Evolutionary conservation across 805 yeast species (phyloP), one percentile per base, ranked within the genome.

Genomic region (Kodamaea leandrae): DNA sequence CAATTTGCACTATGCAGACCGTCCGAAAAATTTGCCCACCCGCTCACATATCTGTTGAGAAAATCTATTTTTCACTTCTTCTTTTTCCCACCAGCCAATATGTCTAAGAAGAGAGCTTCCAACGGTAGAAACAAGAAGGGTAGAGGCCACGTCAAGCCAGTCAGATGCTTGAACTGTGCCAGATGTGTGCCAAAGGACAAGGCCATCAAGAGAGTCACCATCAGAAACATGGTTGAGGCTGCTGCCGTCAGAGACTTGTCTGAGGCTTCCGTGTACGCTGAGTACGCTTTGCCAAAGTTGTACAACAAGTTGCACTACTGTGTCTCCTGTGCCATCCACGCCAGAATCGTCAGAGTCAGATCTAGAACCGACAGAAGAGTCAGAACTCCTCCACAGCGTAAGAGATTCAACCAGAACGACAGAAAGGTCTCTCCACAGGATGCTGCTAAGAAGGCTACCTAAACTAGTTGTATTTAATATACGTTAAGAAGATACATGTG

Each of bases 81-180:
- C 26, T 30, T 30, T 23, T 34, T 24, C 27, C 19, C 37, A 45
- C 16, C 43, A 60, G 60, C 50, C 74, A 82, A 74, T 57, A 93
- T 93, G 99, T 98, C 99, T 78, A 93, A 93, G 88, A 93, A 93
- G 98, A 91, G 99, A 90, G 89, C 98, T 77, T 89, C 97, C 93
- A 89, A 90, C 97, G 99, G 99, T 84, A 91, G 99, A 83, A 93
- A 93, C 95, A 93, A 93, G 95, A 90, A 89, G 82, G 98, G 98
- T 74, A 93, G 99, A 88, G 99, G 99, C 74, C 98, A 93, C 96
- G 96, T 87, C 77, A 87, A 86, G 78, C 95, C 96, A 73, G 97
- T 91, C 69, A 90, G 99, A 86, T 93, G 99, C 83, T 86, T 89
- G 71, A 93, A 93, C 96, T 93, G 99, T 79, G 86, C 96, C 66